These are phyloP conservation scores for Bothriochloa decipiens DNA, from an alignment of 176 grass and related monocot genomes.

Conservation along the genomic window DNA sequence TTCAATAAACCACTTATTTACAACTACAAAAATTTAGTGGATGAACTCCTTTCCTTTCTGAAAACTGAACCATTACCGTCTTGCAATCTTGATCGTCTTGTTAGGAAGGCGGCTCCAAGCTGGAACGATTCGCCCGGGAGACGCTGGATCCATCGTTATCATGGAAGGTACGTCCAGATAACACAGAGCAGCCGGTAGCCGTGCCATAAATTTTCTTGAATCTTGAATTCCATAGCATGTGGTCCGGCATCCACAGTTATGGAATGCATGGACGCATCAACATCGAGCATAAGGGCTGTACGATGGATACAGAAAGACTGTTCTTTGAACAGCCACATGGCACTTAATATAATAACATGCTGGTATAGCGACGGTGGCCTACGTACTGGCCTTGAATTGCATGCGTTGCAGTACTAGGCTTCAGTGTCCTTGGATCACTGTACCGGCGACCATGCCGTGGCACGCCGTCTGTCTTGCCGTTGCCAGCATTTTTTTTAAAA, in stretches of 20 bases:
- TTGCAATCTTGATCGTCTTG: conserved; percentile 7
- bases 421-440: not conserved
- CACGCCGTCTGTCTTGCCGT: not conserved
- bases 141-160: conserved; percentile 77
- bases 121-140: conserved; percentile 49
- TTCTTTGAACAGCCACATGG: conserved; percentile 2
- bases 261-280: not conserved
- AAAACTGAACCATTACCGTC: not conserved
- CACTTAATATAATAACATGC: conserved; percentile 10
- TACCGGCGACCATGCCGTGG: not conserved
- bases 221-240: conserved; percentile 37
- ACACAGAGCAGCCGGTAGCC: not conserved
- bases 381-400: conserved; percentile 26
- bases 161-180: conserved; percentile 69
- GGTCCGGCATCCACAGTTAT: conserved; percentile 20
- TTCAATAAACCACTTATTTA: not conserved
- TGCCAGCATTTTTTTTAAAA: not conserved
- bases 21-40: not conserved
- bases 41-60: not conserved
- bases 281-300: not conserved
- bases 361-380: not conserved
- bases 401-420: conserved; percentile 4
- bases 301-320: conserved; percentile 14
- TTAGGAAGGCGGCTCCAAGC: conserved; percentile 66
- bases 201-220: conserved; percentile 20